These are phyloP conservation scores for barley (Hordeum vulgare) DNA, from an alignment of 176 grass and related monocot genomes.

Conservation along the genomic window MorexV3_pseudomolecules_assembly NC_058522.1:527567621-527568120, in stretches of 20 bases:
- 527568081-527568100: slow-evolving; percentile 10
- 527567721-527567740: slow-evolving; percentile 50
- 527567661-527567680: slow-evolving; percentile 84
- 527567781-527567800: not conserved
- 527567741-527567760: slow-evolving; percentile 69
- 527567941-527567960: not conserved
- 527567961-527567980: not conserved
- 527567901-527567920: not conserved
- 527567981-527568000: not conserved
- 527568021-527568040: not conserved
- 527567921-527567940: not conserved
- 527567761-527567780: slow-evolving; percentile 35
- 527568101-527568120: not conserved
- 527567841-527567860: not conserved
- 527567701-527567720: slow-evolving; percentile 85
- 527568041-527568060: not conserved
- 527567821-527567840: not conserved
- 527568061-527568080: not conserved
- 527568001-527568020: not conserved
- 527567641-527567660: slow-evolving; percentile 71
- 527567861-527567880: not conserved
- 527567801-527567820: not conserved
- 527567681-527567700: slow-evolving; percentile 58
- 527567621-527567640: slow-evolving; percentile 51
- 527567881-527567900: not conserved